Percentiles rank a stretch among this genome's conserved stretches.
Conservation (phyloP, 2,329 filamentous ascomycete genomes). For the Colletotrichum cordylinicola region DNA sequence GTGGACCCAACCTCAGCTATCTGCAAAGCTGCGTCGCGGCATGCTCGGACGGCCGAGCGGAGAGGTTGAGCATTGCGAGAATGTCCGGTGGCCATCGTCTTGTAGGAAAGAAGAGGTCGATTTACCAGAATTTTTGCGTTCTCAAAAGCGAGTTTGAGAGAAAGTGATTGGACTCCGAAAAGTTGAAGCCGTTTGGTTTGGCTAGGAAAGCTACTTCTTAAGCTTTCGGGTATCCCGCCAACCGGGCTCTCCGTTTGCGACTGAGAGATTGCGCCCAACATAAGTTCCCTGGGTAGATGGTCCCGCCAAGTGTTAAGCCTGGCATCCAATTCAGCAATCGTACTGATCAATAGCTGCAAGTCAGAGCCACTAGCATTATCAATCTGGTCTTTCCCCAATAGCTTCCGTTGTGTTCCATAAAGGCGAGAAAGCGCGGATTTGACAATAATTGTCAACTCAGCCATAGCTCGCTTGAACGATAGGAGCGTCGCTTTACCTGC, state of each 20-base stretch:
- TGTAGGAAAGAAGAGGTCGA: conserved; percentile 29
- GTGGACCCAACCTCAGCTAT: conserved; percentile 22
- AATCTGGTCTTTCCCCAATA: not conserved
- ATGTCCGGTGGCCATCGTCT: not conserved
- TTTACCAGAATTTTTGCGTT: conserved; percentile 37
- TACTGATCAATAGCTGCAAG: conserved; percentile 7
- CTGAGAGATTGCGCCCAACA: not conserved
- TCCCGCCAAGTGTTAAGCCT: not conserved
- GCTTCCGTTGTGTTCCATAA: conserved; percentile 7
- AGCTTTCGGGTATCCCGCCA: not conserved
- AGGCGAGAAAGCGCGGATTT: conserved; percentile 12
- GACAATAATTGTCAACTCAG: not conserved
- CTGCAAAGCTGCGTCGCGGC: conserved; percentile 28
- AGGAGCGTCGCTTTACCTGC: conserved; percentile 12
- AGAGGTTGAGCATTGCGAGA: not conserved
- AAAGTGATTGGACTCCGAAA: conserved; percentile 36
- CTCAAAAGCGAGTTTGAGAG: conserved; percentile 36
- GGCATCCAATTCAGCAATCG: conserved; percentile 8
- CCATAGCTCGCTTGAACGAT: conserved; percentile 27
- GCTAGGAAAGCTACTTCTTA: not conserved
- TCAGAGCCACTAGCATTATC: too few relatives aligned
- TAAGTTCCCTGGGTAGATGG: not conserved
- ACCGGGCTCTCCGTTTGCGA: too few relatives aligned
- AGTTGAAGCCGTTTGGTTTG: conserved; percentile 1
- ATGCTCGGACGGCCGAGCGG: not conserved